Evolutionary conservation across 2,329 filamentous ascomycete genomes (phyloP).

Genomic region (Ceratocystis harringtonii): DNA sequence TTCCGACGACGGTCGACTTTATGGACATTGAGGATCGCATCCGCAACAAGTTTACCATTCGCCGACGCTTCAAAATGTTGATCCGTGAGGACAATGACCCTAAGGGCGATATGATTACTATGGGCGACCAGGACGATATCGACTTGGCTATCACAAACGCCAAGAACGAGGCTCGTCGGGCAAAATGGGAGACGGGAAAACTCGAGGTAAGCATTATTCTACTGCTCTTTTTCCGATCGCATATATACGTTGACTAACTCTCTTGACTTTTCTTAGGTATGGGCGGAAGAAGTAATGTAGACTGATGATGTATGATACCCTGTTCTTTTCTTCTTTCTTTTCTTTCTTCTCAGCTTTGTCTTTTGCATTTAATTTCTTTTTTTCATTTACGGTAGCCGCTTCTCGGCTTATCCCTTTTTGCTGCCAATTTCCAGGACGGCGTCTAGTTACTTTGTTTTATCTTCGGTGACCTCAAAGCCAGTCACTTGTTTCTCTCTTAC

Average conservation of each 20-base stretch:
- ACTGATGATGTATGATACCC: slow-evolving; percentile 5
- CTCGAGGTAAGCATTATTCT: slow-evolving; percentile 60
- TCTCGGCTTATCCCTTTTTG: background rate
- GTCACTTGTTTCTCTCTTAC: background rate
- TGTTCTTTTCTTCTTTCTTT: background rate
- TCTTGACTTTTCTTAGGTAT: slow-evolving; percentile 27
- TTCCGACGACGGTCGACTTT: slow-evolving; percentile 58
- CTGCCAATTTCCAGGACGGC: background rate
- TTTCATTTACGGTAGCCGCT: background rate
- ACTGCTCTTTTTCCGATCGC: slow-evolving; percentile 1
- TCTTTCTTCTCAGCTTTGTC: background rate
- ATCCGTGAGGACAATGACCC: slow-evolving; percentile 63
- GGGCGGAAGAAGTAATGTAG: slow-evolving; percentile 26
- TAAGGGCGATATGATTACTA: slow-evolving; percentile 83
- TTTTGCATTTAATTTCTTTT: slow-evolving; percentile 8
- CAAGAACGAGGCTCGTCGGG: slow-evolving; percentile 52
- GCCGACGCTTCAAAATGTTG: slow-evolving; percentile 73
- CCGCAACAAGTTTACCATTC: slow-evolving; percentile 70
- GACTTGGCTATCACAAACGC: slow-evolving; percentile 68
- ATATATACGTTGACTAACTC: slow-evolving; percentile 20
- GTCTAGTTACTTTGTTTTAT: background rate
- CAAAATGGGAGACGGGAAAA: slow-evolving; percentile 73
- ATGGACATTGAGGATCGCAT: slow-evolving; percentile 64
- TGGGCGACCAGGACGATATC: slow-evolving; percentile 91
- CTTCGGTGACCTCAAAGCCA: background rate